Percentiles rank a stretch among this genome's conserved stretches.
These are phyloP conservation scores for Tetracladium setigerum DNA, from an alignment of 495 filamentous ascomycete genomes.

Conservation along the genomic window DNA sequence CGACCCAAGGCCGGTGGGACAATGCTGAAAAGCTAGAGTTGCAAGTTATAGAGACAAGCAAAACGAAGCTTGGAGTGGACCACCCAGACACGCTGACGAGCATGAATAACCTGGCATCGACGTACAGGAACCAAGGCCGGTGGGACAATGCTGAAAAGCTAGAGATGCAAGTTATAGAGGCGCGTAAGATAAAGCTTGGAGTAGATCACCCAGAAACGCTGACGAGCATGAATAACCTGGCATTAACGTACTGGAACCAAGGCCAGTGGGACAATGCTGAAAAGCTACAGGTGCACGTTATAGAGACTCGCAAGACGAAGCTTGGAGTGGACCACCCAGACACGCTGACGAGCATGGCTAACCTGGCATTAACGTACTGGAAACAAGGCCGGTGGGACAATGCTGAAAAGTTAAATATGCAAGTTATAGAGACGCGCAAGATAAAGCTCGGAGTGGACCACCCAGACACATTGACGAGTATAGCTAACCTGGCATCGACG, in stretches of 20 bases:
- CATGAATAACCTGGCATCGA: slow-evolving; percentile 26
- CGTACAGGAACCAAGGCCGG: slow-evolving; percentile 23
- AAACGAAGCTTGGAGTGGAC: slow-evolving; percentile 22
- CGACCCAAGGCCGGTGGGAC: slow-evolving; percentile 20
- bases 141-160: slow-evolving; percentile 28
- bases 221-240: slow-evolving; percentile 26
- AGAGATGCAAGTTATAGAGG: slow-evolving; percentile 22
- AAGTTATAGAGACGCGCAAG: slow-evolving; percentile 9
- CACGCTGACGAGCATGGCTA: too few species aligned
- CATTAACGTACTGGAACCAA: slow-evolving; percentile 15
- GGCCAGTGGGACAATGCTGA: slow-evolving; percentile 23
- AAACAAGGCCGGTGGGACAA: slow-evolving; percentile 24
- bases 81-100: slow-evolving; percentile 28
- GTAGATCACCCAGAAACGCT: slow-evolving; percentile 30
- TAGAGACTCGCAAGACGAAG: slow-evolving; percentile 19
- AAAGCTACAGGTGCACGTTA: slow-evolving; percentile 11
- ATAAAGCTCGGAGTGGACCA: slow-evolving; percentile 23
- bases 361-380: slow-evolving; percentile 21
- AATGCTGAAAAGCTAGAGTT: slow-evolving; percentile 25
- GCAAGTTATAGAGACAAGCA: slow-evolving; percentile 12
- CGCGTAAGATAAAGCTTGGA: slow-evolving; percentile 21
- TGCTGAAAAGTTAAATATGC: slow-evolving; percentile 22
- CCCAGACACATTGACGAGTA: slow-evolving; percentile 25
- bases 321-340: slow-evolving; percentile 27
- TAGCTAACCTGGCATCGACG: slow-evolving; percentile 24